These are phyloP conservation scores for Podosphaera xanthii DNA, from an alignment of 2,329 filamentous ascomycete species.

Conservation along the genomic window DNA sequence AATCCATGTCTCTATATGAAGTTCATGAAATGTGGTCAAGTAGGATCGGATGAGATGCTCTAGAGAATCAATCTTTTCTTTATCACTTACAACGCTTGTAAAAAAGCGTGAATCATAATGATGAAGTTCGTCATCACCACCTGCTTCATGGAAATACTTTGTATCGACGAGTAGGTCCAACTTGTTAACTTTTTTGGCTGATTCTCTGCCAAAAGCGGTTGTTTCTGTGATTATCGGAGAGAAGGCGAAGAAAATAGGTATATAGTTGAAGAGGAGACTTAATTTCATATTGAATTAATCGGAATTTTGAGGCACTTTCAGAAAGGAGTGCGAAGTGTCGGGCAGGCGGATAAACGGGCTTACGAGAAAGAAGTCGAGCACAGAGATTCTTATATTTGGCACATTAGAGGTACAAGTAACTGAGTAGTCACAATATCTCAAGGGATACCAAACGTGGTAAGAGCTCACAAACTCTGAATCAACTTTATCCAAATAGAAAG, in stretches of 20 bases:
- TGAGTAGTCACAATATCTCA: neutral
- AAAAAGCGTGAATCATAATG: constrained; percentile 62
- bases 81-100: constrained; percentile 34
- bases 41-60: constrained; percentile 53
- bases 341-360: neutral
- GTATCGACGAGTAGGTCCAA: constrained; percentile 3
- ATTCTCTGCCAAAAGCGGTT: neutral
- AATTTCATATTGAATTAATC: neutral
- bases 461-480: neutral
- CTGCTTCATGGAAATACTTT: constrained; percentile 28
- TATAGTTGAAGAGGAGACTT: neutral
- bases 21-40: constrained; percentile 37
- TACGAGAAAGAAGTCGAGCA: too few species aligned
- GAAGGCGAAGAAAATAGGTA: neutral
- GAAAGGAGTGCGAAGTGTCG: neutral
- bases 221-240: neutral
- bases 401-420: neutral
- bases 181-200: neutral
- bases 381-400: neutral
- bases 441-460: neutral
- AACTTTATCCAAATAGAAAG: neutral
- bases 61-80: constrained; percentile 41
- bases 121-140: constrained; percentile 32
- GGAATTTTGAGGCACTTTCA: neutral
- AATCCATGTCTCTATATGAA: constrained; percentile 61